A percentile compares a stretch with the other conserved stretches of the same genome.
These are phyloP conservation scores for Neolentinus lepideus DNA, from an alignment of 1,284 basidiomycete genomes.

Conservation along the genomic window DNA sequence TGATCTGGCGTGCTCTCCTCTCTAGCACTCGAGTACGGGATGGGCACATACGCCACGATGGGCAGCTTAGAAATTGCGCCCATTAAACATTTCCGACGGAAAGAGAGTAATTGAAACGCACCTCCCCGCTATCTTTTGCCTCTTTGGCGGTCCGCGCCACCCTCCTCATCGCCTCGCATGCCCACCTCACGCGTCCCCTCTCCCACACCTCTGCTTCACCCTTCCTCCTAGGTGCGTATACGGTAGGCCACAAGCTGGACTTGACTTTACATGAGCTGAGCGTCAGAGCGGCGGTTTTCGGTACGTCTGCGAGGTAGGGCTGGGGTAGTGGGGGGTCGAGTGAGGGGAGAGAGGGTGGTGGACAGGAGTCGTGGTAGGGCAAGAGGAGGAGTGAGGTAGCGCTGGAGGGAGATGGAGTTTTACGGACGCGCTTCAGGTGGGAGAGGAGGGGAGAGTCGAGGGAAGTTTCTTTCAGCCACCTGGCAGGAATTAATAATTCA, in stretches of 20 bases:
- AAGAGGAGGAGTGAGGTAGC: constrained; percentile 44
- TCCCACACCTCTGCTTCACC: constrained; percentile 67
- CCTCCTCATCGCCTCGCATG: constrained; percentile 56
- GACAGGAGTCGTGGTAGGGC: not conserved
- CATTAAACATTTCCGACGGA: constrained; percentile 1
- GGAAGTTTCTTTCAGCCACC: constrained; percentile 57
- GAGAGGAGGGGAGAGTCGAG: constrained; percentile 56
- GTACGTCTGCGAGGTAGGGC: constrained; percentile 60
- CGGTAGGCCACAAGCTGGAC: constrained; percentile 75
- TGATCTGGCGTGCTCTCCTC: constrained; percentile 2
- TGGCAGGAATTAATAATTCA: constrained; percentile 18
- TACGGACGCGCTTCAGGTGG: constrained; percentile 79
- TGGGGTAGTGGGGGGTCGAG: constrained; percentile 28
- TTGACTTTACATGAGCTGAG: constrained; percentile 61
- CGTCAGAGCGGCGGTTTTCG: constrained; percentile 67
- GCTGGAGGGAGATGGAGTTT: constrained; percentile 23
- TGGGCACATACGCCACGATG: constrained; percentile 68
- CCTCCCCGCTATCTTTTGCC: constrained; percentile 47
- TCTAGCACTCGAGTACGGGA: constrained; percentile 35
- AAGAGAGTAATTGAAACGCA: constrained; percentile 21
- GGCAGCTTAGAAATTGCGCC: constrained; percentile 45
- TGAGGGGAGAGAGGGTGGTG: constrained; percentile 27
- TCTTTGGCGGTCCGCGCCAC: constrained; percentile 44
- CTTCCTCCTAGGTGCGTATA: constrained; percentile 67
- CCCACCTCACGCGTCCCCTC: constrained; percentile 59